Evolutionary conservation across 192 early-diverging fungal species (phyloP), one percentile per base, ranked within the genome.

Genomic region (Coemansia sp.): DNA sequence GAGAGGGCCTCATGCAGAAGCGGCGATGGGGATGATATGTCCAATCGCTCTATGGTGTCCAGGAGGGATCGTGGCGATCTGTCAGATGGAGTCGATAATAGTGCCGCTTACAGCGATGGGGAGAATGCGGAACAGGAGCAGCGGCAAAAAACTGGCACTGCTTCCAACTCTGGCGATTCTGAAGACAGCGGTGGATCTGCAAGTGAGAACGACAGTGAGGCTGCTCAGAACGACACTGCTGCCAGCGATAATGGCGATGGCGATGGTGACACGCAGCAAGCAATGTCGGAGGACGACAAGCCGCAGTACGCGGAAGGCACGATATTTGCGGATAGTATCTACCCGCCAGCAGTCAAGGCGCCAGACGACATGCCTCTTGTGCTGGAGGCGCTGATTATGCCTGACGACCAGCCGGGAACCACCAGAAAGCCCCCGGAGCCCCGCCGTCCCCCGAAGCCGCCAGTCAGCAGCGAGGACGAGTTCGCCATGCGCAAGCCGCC

Each of bases 311-410:
- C 70, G 0, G 79, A 81, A 41, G 79, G 79, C 45, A 81, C 79
- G 16, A 71, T 81, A 40, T 81, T 81, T 55, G 74, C 70, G 7
- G 79, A 81, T 19, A 76, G 67, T 50, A 76, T 73, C 20, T 81
- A 76, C 48, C 79, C 79, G 61, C 79, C 79, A 2, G 79, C 79
- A 4, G 71, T 76, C 68, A 72, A 72, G 64, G 74, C 70, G 17
- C 37, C 74, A 0, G 74, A 76, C 42, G 74, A 81, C 48, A 41
- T 75, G 42, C 79, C 79, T 13, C 61, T 69, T n/a, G 56, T 76
- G 8, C 67, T 73, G 0, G 74, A 76, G 63, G 63, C 68, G 67
- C 58, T 75, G 10, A 70, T 76, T 9, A 69, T 74, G 63, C 19
- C 51, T 8, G 14, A 25, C 7, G 51, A 54, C 2, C 20, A 54